These are phyloP conservation scores for Tulasnella sp. DNA, from an alignment of 768 basidiomycete genomes.

Conservation along the genomic window DNA sequence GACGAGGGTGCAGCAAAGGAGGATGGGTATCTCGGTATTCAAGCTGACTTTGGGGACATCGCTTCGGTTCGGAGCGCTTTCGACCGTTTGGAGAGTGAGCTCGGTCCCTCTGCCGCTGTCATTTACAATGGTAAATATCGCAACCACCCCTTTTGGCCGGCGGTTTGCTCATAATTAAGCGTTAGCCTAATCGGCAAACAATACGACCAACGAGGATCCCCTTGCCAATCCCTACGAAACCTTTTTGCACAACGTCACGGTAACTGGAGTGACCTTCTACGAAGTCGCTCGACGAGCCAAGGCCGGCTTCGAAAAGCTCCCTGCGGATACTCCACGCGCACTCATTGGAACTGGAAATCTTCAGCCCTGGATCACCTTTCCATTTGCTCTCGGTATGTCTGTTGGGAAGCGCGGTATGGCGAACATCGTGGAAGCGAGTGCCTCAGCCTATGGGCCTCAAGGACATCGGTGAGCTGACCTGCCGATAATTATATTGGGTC, in stretches of 20 bases:
- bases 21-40: neutral
- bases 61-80: neutral
- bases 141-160: neutral
- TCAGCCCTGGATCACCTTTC: neutral
- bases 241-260: neutral
- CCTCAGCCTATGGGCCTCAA: neutral
- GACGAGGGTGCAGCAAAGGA: neutral
- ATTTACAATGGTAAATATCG: neutral
- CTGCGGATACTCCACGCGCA: neutral
- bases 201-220: neutral
- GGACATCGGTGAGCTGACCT: slow-evolving; percentile 1
- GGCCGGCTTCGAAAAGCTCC: slow-evolving; percentile 22
- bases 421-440: slow-evolving; percentile 18
- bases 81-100: neutral
- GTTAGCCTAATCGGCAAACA: neutral
- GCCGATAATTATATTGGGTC: neutral
- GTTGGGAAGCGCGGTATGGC: slow-evolving; percentile 2
- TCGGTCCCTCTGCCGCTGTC: neutral
- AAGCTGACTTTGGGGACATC: neutral
- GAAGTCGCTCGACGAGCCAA: neutral
- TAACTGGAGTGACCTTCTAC: neutral
- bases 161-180: no score
- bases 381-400: neutral
- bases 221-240: neutral
- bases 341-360: slow-evolving; percentile 15